phyloP scores from a whole-genome alignment of 2,329 filamentous ascomycete species.

The Claviceps monticola region DNA sequence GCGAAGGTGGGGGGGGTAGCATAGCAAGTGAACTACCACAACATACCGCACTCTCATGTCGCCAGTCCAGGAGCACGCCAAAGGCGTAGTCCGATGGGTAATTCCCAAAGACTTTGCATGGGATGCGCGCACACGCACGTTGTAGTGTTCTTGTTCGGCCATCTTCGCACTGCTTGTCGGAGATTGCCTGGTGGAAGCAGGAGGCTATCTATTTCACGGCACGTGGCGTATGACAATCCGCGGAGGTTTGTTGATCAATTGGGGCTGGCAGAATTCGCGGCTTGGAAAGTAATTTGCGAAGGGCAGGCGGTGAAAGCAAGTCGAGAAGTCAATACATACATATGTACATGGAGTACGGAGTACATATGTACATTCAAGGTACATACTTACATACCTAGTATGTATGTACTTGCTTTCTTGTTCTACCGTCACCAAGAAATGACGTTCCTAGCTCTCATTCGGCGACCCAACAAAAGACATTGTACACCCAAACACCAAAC shows the following conservation, averaged over 20 bases:
- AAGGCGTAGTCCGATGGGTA: slow-evolving; percentile 24
- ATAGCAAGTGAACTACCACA: not conserved
- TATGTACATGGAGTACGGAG: too few species aligned
- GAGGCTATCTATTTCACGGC: not conserved
- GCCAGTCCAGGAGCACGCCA: slow-evolving; percentile 24
- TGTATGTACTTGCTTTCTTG: too few species aligned
- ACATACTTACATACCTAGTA: too few species aligned
- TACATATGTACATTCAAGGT: not conserved
- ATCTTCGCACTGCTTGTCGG: slow-evolving; percentile 5
- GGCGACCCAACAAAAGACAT: too few species aligned
- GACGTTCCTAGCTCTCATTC: too few species aligned
- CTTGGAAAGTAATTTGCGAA: not conserved
- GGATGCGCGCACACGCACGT: slow-evolving; percentile 17
- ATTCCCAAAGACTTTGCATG: slow-evolving; percentile 25
- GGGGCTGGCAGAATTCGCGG: not conserved
- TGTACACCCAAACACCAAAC: too few species aligned
- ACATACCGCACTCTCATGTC: slow-evolving; percentile 25
- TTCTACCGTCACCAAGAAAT: too few species aligned
- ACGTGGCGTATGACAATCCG: too few species aligned
- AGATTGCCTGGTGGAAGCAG: not conserved
- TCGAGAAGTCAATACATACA: not conserved
- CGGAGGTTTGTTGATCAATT: not conserved
- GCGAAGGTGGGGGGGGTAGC: too few species aligned
- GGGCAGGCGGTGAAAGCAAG: not conserved
- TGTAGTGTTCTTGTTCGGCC: slow-evolving; percentile 18